Evolutionary conservation across 2,329 filamentous ascomycete species (phyloP).

Genomic region (Didymella segeticola): DNA sequence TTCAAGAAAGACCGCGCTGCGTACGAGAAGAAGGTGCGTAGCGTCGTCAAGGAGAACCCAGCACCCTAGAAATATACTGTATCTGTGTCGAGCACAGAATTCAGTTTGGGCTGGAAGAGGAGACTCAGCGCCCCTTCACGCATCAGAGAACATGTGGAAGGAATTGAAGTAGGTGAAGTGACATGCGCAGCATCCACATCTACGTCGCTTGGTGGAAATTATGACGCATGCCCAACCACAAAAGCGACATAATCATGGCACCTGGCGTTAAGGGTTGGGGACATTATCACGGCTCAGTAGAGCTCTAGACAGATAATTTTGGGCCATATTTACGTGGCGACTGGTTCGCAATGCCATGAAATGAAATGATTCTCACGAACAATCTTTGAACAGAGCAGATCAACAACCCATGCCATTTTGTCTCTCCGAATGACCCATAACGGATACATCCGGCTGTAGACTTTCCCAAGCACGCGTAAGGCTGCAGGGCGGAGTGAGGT

Average conservation of each 20-base stretch:
- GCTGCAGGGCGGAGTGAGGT: slow-evolving; percentile 1
- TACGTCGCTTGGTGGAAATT: not conserved
- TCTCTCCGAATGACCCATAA: too few relatives aligned
- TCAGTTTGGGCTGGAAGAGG: not conserved
- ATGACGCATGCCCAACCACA: not conserved
- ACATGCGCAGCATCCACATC: not conserved
- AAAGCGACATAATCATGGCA: slow-evolving; percentile 10
- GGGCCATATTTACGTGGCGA: slow-evolving; percentile 1
- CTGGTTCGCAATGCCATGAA: not conserved
- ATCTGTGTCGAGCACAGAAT: not conserved
- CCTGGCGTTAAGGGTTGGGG: slow-evolving; percentile 17
- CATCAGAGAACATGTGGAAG: not conserved
- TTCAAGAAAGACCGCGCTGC: slow-evolving; percentile 88
- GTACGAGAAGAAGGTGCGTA: slow-evolving; percentile 87
- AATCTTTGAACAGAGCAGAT: not conserved
- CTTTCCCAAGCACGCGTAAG: not conserved
- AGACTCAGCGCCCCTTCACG: not conserved
- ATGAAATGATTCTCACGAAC: not conserved
- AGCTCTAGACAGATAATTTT: slow-evolving; percentile 1
- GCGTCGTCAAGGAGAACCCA: slow-evolving; percentile 88
- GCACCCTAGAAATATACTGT: slow-evolving; percentile 61
- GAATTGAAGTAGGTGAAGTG: not conserved
- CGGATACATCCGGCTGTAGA: not conserved
- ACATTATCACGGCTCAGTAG: slow-evolving; percentile 5
- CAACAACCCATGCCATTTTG: too few relatives aligned